Evolutionary conservation across 1,139 yeast genomes (phyloP).

Genomic region (Suhomyces bolitotheri): DNA sequence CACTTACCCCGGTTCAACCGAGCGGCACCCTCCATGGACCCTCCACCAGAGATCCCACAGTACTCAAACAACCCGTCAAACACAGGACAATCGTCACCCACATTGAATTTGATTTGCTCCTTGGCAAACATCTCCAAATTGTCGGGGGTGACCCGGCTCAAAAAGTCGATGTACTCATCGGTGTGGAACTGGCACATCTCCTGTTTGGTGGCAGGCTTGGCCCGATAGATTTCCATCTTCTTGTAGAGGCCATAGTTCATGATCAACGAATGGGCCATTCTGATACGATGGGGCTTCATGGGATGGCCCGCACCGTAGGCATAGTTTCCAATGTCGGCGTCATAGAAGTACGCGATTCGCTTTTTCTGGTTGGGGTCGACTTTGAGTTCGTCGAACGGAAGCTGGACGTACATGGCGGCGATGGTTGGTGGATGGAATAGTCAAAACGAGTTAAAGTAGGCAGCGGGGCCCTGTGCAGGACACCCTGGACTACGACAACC

Average conservation of each 20-base stretch:
- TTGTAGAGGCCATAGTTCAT: slow-evolving; percentile 97
- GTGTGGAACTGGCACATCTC: slow-evolving; percentile 99
- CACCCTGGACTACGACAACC: no score
- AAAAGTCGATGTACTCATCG: slow-evolving; percentile 92
- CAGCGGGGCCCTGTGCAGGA: slow-evolving; percentile 4
- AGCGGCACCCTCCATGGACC: slow-evolving; percentile 96
- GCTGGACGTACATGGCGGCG: slow-evolving; percentile 38
- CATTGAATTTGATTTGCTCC: slow-evolving; percentile 91
- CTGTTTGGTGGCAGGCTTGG: slow-evolving; percentile 96
- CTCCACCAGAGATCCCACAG: slow-evolving; percentile 93
- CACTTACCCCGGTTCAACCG: slow-evolving; percentile 88
- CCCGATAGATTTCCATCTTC: slow-evolving; percentile 94
- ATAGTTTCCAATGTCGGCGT: slow-evolving; percentile 91
- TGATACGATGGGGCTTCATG: slow-evolving; percentile 96
- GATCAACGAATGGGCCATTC: slow-evolving; percentile 96
- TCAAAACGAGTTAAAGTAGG: no score
- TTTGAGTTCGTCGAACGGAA: slow-evolving; percentile 49
- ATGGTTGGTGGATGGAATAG: not conserved
- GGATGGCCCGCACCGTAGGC: slow-evolving; percentile 99
- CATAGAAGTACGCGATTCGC: slow-evolving; percentile 50
- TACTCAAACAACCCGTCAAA: slow-evolving; percentile 95
- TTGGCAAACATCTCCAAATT: slow-evolving; percentile 86
- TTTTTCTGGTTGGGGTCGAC: slow-evolving; percentile 38
- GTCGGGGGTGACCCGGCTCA: slow-evolving; percentile 92
- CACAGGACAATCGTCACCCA: slow-evolving; percentile 98